A percentile compares a stretch with the other conserved stretches of the same genome.
Conservation (phyloP, 2,329 filamentous ascomycete species). For the Diaporthe citriasiana region DNA sequence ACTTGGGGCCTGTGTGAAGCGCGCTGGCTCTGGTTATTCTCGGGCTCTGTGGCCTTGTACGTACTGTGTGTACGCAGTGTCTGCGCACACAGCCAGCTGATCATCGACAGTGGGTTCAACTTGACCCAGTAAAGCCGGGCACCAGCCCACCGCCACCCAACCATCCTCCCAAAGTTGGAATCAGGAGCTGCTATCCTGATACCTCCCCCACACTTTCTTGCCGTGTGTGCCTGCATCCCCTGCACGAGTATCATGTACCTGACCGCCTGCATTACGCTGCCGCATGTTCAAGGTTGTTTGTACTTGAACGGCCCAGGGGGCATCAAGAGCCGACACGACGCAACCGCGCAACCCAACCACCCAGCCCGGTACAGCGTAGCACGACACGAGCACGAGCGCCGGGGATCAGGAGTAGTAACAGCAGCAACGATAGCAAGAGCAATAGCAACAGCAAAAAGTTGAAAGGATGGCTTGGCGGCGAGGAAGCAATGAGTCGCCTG, state of each 20-base stretch:
- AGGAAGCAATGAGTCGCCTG: constrained; percentile 2
- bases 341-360: constrained; percentile 1
- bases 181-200: constrained; percentile 32
- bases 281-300: not conserved
- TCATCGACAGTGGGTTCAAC: constrained; percentile 17
- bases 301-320: not conserved
- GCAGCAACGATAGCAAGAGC: not conserved
- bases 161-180: constrained; percentile 26
- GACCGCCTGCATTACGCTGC: not conserved
- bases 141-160: constrained; percentile 7
- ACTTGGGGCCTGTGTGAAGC: constrained; percentile 1
- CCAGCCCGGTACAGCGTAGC: not conserved
- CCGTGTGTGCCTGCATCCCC: constrained; percentile 3
- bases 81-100: not conserved
- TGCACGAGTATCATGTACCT: not conserved
- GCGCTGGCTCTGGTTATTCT: not conserved
- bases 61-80: no score
- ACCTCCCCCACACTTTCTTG: constrained; percentile 29
- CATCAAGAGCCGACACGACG: constrained; percentile 10
- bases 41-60: not conserved
- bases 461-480: not conserved
- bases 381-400: not conserved
- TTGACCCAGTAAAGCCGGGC: constrained; percentile 7
- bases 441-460: not conserved
- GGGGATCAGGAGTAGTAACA: not conserved